Evolutionary conservation across 2,329 filamentous ascomycete species (phyloP).

Genomic region (Penicillium sp.): DNA sequence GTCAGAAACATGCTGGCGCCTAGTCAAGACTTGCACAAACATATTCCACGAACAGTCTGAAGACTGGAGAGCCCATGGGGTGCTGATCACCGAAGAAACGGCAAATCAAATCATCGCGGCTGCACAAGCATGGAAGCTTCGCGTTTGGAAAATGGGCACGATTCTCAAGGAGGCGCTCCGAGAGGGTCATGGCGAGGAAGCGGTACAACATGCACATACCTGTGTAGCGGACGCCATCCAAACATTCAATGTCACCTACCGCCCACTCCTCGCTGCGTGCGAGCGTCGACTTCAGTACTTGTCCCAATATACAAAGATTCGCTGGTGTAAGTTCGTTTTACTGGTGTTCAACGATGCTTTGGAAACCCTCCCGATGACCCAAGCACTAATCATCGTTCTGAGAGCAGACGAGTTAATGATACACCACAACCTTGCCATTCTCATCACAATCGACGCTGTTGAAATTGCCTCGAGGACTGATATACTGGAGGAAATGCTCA

Average conservation of each 20-base stretch:
- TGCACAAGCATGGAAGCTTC: conserved; percentile 27
- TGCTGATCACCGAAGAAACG: conserved; percentile 27
- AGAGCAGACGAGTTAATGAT: conserved; percentile 27
- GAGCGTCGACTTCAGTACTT: conserved; percentile 31
- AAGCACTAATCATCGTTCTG: not conserved
- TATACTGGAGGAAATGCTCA: conserved; percentile 22
- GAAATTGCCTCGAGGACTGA: conserved; percentile 27
- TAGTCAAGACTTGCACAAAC: conserved; percentile 26
- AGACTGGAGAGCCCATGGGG: conserved; percentile 24
- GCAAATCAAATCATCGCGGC: conserved; percentile 31
- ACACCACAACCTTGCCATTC: conserved; percentile 29
- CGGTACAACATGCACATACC: conserved; percentile 25
- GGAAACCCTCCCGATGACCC: not conserved
- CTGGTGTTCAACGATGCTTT: not conserved
- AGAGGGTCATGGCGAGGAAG: conserved; percentile 31
- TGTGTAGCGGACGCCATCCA: conserved; percentile 27
- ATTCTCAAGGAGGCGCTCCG: conserved; percentile 33
- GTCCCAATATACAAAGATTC: conserved; percentile 28
- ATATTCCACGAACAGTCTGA: conserved; percentile 29
- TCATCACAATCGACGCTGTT: conserved; percentile 29
- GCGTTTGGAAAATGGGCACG: conserved; percentile 31
- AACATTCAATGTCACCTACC: conserved; percentile 29
- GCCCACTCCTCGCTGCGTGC: conserved; percentile 25
- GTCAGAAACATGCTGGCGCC: conserved; percentile 27
- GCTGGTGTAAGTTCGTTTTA: conserved; percentile 28